phyloP scores from a whole-genome alignment of 805 yeast genomes.

The Saccharomycopsis amapae region DNA sequence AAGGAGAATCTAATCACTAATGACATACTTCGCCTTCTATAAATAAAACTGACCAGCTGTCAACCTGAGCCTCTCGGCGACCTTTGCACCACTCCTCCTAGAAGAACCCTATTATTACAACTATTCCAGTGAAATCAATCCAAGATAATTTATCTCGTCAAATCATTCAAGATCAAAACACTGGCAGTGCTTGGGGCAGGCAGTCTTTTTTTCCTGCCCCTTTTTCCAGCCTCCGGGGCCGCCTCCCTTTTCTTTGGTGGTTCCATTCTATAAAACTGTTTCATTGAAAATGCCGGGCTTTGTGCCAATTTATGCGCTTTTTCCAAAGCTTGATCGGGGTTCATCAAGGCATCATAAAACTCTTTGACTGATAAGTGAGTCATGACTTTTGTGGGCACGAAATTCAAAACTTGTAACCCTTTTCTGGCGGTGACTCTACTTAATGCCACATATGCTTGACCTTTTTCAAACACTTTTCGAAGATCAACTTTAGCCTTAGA shows the following conservation, averaged over 20 bases:
- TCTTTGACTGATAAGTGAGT: constrained; percentile 65
- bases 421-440: constrained; percentile 81
- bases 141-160: too few relatives aligned
- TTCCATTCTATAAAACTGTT: constrained; percentile 28
- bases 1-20: too few relatives aligned
- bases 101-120: too few relatives aligned
- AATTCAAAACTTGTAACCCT: constrained; percentile 77
- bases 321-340: constrained; percentile 33
- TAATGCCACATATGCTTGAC: constrained; percentile 94
- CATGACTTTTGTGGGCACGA: constrained; percentile 52
- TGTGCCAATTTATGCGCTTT: constrained; percentile 36
- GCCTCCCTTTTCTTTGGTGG: constrained; percentile 13
- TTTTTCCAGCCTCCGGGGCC: background rate
- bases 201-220: background rate
- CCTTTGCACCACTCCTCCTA: too few relatives aligned
- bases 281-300: constrained; percentile 37
- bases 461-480: constrained; percentile 71
- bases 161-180: too few relatives aligned
- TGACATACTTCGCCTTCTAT: too few relatives aligned
- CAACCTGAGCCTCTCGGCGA: too few relatives aligned
- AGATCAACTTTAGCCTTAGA: constrained; percentile 73
- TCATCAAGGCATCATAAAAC: constrained; percentile 51
- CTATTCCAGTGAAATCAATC: too few relatives aligned
- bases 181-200: too few relatives aligned
- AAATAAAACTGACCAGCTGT: too few relatives aligned